Percentiles rank a stretch among this genome's conserved stretches.
Evolutionary conservation across 164 flowering plant genomes (phyloP).

Genomic region (Echeveria elegans): DNA sequence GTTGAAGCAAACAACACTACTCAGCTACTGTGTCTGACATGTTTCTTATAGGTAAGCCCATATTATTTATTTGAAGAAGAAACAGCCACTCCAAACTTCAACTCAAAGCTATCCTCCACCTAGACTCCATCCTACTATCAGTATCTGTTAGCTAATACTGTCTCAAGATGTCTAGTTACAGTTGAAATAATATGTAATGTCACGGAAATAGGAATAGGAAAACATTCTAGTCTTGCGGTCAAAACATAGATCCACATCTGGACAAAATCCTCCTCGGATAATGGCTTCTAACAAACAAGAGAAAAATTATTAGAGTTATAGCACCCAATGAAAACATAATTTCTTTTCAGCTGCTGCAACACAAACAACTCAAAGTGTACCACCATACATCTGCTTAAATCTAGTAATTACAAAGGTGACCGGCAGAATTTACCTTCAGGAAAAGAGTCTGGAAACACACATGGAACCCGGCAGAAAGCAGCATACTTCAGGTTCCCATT

Average conservation of each 20-base stretch:
- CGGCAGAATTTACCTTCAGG: neutral
- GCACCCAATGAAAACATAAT: neutral
- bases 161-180: neutral
- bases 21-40: too few species aligned
- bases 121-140: too few species aligned
- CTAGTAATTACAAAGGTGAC: neutral
- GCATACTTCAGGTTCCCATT: slow-evolving; percentile 1
- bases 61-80: too few species aligned
- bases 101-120: too few species aligned
- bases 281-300: neutral
- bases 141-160: too few species aligned
- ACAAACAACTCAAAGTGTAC: neutral
- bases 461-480: neutral
- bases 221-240: neutral
- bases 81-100: too few species aligned
- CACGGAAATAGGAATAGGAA: neutral
- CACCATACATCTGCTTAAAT: neutral
- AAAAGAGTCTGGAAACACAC: neutral
- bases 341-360: neutral
- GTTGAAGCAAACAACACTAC: too few species aligned
- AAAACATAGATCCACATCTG: neutral
- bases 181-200: neutral
- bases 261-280: neutral
- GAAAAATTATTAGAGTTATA: neutral
- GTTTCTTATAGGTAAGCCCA: too few species aligned